Evolutionary conservation across 2,329 filamentous ascomycete genomes (phyloP).

Genomic region (Colletotrichum kahawae): DNA sequence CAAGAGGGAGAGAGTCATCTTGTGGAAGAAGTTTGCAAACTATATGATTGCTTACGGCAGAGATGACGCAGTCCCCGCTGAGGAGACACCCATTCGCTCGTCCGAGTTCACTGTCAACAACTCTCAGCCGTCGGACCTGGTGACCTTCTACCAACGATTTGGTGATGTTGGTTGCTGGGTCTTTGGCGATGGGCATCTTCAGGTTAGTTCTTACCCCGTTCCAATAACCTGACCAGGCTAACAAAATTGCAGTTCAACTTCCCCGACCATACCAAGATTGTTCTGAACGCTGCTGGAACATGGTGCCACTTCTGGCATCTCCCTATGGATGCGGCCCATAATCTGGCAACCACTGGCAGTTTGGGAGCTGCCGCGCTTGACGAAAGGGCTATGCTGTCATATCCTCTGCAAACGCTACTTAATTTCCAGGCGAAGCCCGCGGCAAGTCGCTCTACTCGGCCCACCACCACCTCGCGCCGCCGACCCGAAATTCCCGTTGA

Average conservation of each 20-base stretch:
- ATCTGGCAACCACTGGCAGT: slow-evolving; percentile 68
- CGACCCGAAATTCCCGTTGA: slow-evolving; percentile 66
- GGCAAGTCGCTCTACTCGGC: slow-evolving; percentile 42
- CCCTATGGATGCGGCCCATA: slow-evolving; percentile 70
- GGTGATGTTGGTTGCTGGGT: slow-evolving; percentile 84
- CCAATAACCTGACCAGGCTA: slow-evolving; percentile 21
- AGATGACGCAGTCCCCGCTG: slow-evolving; percentile 64
- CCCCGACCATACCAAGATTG: slow-evolving; percentile 85
- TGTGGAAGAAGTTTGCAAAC: slow-evolving; percentile 78
- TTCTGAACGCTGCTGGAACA: slow-evolving; percentile 75
- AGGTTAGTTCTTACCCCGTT: slow-evolving; percentile 49
- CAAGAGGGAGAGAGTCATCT: slow-evolving; percentile 68
- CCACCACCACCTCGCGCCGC: slow-evolving; percentile 53
- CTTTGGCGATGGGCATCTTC: slow-evolving; percentile 80
- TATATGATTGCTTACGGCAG: slow-evolving; percentile 78
- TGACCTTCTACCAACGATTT: slow-evolving; percentile 82
- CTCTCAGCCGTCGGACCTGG: slow-evolving; percentile 58
- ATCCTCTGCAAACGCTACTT: slow-evolving; percentile 74
- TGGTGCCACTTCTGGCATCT: slow-evolving; percentile 82
- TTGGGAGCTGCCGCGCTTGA: slow-evolving; percentile 74
- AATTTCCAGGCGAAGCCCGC: slow-evolving; percentile 64
- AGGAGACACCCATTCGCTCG: slow-evolving; percentile 48
- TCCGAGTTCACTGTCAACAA: slow-evolving; percentile 21
- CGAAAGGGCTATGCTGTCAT: slow-evolving; percentile 73
- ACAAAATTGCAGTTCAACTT: slow-evolving; percentile 74